These are phyloP conservation scores for Hippophae tibetana DNA, from an alignment of 306 rosid genomes.

Conservation along the genomic window DNA sequence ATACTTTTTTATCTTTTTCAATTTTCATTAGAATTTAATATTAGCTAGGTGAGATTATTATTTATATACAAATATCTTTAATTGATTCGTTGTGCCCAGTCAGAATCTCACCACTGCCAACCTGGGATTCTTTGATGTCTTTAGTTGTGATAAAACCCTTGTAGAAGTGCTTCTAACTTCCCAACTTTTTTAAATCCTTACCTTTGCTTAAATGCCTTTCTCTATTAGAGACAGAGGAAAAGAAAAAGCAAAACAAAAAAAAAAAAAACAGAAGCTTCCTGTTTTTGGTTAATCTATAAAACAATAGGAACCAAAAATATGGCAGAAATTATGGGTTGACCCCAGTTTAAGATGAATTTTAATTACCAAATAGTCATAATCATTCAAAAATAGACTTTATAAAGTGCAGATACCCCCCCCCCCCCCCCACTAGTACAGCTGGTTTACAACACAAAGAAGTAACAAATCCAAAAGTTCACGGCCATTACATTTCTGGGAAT, in stretches of 20 bases:
- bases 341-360: constrained; percentile 21
- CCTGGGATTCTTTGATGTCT: constrained; percentile 67
- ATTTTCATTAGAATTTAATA: constrained; percentile 21
- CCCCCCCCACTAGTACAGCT: constrained; percentile 92
- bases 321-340: constrained; percentile 57
- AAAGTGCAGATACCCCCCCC: constrained; percentile 30
- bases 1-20: constrained; percentile 23
- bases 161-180: constrained; percentile 37
- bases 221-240: constrained; percentile 29
- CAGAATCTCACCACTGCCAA: constrained; percentile 87
- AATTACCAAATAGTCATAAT: constrained; percentile 30
- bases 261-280: constrained; percentile 40
- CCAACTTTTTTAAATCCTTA: constrained; percentile 18
- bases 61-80: not conserved
- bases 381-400: constrained; percentile 52
- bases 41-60: constrained; percentile 44
- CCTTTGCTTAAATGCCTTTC: constrained; percentile 7
- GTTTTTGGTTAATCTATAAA: constrained; percentile 30
- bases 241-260: not conserved
- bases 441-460: constrained; percentile 65
- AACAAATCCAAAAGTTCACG: constrained; percentile 60
- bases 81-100: constrained; percentile 80
- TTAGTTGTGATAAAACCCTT: constrained; percentile 5
- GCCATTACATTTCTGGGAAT: too few relatives aligned
- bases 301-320: constrained; percentile 32